phyloP scores from a whole-genome alignment of 2,329 filamentous ascomycete genomes.

The Colletotrichum orchidophilum region DNA sequence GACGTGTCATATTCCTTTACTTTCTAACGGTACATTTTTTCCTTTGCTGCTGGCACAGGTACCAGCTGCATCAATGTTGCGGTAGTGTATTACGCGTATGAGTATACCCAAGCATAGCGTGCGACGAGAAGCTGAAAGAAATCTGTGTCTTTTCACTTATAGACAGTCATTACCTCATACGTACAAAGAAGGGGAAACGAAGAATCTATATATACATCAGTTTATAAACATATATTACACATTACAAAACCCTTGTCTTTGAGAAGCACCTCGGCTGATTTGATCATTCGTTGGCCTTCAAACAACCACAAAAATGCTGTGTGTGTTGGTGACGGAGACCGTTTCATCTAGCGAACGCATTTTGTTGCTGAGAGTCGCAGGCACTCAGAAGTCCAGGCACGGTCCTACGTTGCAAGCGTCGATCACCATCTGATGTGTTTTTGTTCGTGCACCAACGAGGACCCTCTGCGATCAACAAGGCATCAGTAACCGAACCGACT shows the following conservation, averaged over 20 bases:
- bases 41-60: not conserved
- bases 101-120: conserved; percentile 27
- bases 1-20: conserved; percentile 42
- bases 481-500: not conserved
- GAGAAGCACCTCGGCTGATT: conserved; percentile 1
- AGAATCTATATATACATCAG: not conserved
- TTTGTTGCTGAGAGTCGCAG: not conserved
- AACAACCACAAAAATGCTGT: too few species aligned
- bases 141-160: not conserved
- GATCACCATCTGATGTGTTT: conserved; percentile 19
- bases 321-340: not conserved
- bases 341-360: conserved; percentile 7
- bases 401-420: conserved; percentile 9
- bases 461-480: not conserved
- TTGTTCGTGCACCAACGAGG: not conserved
- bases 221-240: conserved; percentile 3
- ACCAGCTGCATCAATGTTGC: conserved; percentile 17
- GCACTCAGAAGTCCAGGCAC: conserved; percentile 16
- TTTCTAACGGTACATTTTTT: not conserved
- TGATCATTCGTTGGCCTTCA: not conserved
- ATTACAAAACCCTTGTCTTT: not conserved
- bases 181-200: not conserved
- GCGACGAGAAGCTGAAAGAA: conserved; percentile 8
- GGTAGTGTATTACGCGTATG: conserved; percentile 12
- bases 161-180: conserved; percentile 19